These are phyloP conservation scores for Chaetomium olivaceum DNA, from an alignment of 2,329 filamentous ascomycete genomes.

Conservation along the genomic window DNA sequence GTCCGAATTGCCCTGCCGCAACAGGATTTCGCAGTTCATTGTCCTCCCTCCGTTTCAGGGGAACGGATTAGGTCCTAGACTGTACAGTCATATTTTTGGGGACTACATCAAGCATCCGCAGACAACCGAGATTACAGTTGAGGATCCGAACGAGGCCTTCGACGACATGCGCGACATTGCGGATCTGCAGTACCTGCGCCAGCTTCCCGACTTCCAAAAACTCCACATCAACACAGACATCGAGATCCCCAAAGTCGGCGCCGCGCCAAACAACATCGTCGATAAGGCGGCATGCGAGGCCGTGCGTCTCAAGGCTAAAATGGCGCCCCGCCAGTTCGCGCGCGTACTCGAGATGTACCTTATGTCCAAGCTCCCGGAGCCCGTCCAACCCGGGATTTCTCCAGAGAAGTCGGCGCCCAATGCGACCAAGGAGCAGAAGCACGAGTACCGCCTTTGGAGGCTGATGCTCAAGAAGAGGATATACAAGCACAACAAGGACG, in stretches of 20 bases:
- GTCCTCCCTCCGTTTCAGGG: slow-evolving; percentile 85
- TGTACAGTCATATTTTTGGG: slow-evolving; percentile 79
- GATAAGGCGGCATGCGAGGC: slow-evolving; percentile 55
- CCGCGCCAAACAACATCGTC: slow-evolving; percentile 56
- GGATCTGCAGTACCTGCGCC: slow-evolving; percentile 67
- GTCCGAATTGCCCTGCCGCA: slow-evolving; percentile 68
- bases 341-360: slow-evolving; percentile 75
- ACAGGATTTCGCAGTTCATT: slow-evolving; percentile 89
- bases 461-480: slow-evolving; percentile 75
- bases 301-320: slow-evolving; percentile 66
- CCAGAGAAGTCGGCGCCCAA: slow-evolving; percentile 49
- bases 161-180: slow-evolving; percentile 76
- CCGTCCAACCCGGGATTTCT: slow-evolving; percentile 55
- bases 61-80: slow-evolving; percentile 72
- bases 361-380: slow-evolving; percentile 59
- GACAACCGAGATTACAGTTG: slow-evolving; percentile 83
- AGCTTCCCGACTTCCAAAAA: slow-evolving; percentile 56
- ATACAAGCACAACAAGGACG: slow-evolving; percentile 72
- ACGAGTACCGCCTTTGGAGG: slow-evolving; percentile 70
- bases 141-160: slow-evolving; percentile 88
- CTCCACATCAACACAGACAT: slow-evolving; percentile 57
- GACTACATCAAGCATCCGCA: slow-evolving; percentile 66
- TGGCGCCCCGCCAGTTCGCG: slow-evolving; percentile 73
- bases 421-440: slow-evolving; percentile 57
- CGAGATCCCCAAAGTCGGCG: slow-evolving; percentile 50